Base-by-base conservation (phyloP, 1,284 basidiomycete genomes). In the Leucoagaricus sp. region DNA sequence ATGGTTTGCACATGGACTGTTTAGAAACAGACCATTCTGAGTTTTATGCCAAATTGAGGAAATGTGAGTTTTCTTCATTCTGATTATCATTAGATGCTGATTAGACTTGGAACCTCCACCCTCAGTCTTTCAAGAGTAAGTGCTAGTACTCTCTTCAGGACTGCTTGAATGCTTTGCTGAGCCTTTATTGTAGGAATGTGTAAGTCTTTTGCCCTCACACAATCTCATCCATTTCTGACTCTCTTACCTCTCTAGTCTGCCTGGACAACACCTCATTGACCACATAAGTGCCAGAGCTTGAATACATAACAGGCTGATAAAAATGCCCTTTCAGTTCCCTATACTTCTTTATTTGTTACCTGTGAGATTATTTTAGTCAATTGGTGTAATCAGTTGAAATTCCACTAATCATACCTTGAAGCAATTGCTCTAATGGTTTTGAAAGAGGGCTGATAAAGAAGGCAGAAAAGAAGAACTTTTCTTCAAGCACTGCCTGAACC, bases 351-450 rank as follows among this genome's bases (percentile, higher is more conserved):
- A 19, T 9, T n/a, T n/a, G n/a, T 36, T 55, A 13, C 53, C 53
- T 17, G 53, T 55, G 28, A 29, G 50, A 6, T 10, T 15, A 9
- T 25, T 28, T 44, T 21, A n/a, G n/a, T 44, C n/a, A n/a, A 44
- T 44, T 9, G 2, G 38, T 29, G 8, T 28, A 12, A 29, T n/a
- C 19, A 21, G 2, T 12, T 4, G 41, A 44, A 23, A 10, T 4
- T n/a, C n/a, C n/a, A 23, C 8, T 44, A 8, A 10, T 44, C 41
- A 40, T 40, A 8, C 12, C 15, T 9, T 40, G 6, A 40, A 71
- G 69, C 61, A 59, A 13, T 61, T 59, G 15, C 59, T 72, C 3
- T 69, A 72, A 60, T 70, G 70, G 70, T 72, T 70, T 55, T 60
- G 70, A 8, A 56, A 53, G 10, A 67, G 65, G 26, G 62, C 68